Evolutionary conservation across 2,329 filamentous ascomycete genomes (phyloP).

Genomic region (Xylaria sp.): DNA sequence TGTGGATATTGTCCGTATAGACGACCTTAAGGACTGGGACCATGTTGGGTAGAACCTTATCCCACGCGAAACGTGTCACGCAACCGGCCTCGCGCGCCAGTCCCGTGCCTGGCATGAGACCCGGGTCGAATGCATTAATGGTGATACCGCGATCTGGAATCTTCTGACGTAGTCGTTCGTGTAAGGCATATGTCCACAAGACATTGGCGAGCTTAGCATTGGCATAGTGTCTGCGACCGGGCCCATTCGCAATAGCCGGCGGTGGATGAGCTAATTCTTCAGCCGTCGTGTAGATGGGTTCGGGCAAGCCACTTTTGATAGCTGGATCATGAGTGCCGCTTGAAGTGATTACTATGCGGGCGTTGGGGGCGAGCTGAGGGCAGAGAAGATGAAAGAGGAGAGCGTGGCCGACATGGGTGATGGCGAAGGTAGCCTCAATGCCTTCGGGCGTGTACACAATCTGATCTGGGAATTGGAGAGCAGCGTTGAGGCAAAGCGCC

Average conservation of each 20-base stretch:
- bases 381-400: slow-evolving; percentile 61
- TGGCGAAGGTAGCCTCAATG: slow-evolving; percentile 60
- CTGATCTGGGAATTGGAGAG: slow-evolving; percentile 55
- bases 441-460: slow-evolving; percentile 54
- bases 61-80: slow-evolving; percentile 51
- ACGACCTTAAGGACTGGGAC: slow-evolving; percentile 52
- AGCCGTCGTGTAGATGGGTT: slow-evolving; percentile 56
- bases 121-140: slow-evolving; percentile 58
- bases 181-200: slow-evolving; percentile 60
- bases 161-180: slow-evolving; percentile 49
- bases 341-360: slow-evolving; percentile 58
- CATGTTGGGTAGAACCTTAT: slow-evolving; percentile 50
- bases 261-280: slow-evolving; percentile 58
- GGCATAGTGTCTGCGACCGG: slow-evolving; percentile 55
- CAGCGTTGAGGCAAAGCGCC: slow-evolving; percentile 61
- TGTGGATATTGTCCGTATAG: slow-evolving; percentile 53
- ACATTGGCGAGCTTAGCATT: slow-evolving; percentile 61
- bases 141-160: slow-evolving; percentile 48
- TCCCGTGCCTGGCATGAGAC: slow-evolving; percentile 60
- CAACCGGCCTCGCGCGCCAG: slow-evolving; percentile 51
- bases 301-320: slow-evolving; percentile 55
- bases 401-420: slow-evolving; percentile 63
- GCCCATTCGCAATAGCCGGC: slow-evolving; percentile 42
- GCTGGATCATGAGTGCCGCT: slow-evolving; percentile 61
- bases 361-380: slow-evolving; percentile 52